Evolutionary conservation across 371 early-diverging fungal genomes (phyloP).

Genomic region (Parasitella parasitica): DNA sequence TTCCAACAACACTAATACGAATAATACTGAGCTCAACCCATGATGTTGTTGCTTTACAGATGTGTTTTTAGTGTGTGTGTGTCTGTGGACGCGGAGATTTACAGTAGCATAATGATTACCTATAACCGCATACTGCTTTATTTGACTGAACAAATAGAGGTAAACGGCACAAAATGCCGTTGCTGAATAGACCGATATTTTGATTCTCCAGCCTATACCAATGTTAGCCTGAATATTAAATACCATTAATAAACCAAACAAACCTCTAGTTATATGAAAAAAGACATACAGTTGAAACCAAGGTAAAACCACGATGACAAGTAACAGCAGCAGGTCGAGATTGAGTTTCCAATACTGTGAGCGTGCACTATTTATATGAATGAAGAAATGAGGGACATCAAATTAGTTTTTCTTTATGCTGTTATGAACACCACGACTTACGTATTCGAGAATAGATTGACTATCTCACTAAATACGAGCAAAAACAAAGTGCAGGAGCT

Average conservation of each 20-base stretch:
- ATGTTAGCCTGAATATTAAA: neutral
- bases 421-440: slow-evolving; percentile 23
- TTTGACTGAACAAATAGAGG: slow-evolving; percentile 69
- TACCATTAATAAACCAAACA: neutral
- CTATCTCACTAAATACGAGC: slow-evolving; percentile 82
- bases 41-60: neutral
- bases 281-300: slow-evolving; percentile 73
- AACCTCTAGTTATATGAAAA: slow-evolving; percentile 45
- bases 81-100: neutral
- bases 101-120: slow-evolving; percentile 31
- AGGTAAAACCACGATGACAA: slow-evolving; percentile 75
- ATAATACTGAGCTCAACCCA: slow-evolving; percentile 74
- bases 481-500: slow-evolving; percentile 79
- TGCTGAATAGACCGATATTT: slow-evolving; percentile 37
- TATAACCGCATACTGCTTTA: slow-evolving; percentile 43
- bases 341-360: slow-evolving; percentile 78
- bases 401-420: neutral
- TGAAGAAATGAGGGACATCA: neutral
- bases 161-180: slow-evolving; percentile 57
- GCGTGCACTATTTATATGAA: slow-evolving; percentile 50
- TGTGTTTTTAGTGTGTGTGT: neutral
- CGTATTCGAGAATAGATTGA: slow-evolving; percentile 67
- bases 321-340: slow-evolving; percentile 60
- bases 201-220: slow-evolving; percentile 29
- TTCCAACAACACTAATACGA: slow-evolving; percentile 85